Evolutionary conservation across 164 flowering plant species (phyloP).

Genomic region (Sextonia rubra): DNA sequence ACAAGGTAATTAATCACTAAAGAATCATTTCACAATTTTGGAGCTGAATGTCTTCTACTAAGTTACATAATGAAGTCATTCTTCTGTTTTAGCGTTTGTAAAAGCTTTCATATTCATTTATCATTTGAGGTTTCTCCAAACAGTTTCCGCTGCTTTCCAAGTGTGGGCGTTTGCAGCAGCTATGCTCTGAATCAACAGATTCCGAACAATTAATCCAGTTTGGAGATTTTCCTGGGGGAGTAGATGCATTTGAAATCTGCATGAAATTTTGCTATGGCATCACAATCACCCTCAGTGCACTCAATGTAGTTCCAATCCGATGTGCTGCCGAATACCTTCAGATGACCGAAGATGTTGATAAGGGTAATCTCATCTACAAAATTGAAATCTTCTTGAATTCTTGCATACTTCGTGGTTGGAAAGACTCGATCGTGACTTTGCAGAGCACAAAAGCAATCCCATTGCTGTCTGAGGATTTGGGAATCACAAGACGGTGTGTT

Average conservation of each 20-base stretch:
- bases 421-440: slow-evolving; percentile 62
- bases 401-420: slow-evolving; percentile 92
- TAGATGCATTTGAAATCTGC: slow-evolving; percentile 88
- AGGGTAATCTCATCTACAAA: slow-evolving; percentile 79
- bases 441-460: slow-evolving; percentile 69
- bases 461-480: slow-evolving; percentile 71
- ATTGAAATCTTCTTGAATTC: slow-evolving; percentile 82
- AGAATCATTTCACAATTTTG: not conserved
- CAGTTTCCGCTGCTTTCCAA: slow-evolving; percentile 97
- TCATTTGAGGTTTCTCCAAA: not conserved
- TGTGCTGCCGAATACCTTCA: slow-evolving; percentile 91
- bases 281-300: slow-evolving; percentile 82
- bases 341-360: slow-evolving; percentile 94
- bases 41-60: not conserved
- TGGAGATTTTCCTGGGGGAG: slow-evolving; percentile 82
- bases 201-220: slow-evolving; percentile 57
- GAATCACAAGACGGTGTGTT: slow-evolving; percentile 75
- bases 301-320: slow-evolving; percentile 68
- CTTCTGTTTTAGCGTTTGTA: not conserved
- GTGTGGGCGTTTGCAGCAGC: slow-evolving; percentile 57
- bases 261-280: slow-evolving; percentile 98
- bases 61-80: not conserved
- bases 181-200: slow-evolving; percentile 57
- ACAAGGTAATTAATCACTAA: slow-evolving; percentile 56
- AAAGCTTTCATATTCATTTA: not conserved